Evolutionary conservation across 345 rosid species (phyloP).

Genomic region (Viola odorata): DNA sequence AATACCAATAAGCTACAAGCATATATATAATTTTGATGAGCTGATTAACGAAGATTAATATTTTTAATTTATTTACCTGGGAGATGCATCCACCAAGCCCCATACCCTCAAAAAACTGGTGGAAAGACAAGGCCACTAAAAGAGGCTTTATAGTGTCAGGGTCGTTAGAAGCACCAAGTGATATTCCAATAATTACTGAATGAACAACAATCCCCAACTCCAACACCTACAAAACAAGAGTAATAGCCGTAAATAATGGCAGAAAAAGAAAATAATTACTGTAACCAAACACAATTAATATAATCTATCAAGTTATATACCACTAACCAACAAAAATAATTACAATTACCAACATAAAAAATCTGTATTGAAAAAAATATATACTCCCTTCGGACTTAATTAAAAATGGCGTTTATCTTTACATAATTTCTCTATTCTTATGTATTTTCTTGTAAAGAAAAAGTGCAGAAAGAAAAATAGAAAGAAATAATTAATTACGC

Average conservation of each 20-base stretch:
- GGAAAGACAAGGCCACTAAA: slow-evolving; percentile 60
- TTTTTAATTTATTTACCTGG: too few species aligned
- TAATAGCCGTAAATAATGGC: not conserved
- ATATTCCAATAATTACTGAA: slow-evolving; percentile 61
- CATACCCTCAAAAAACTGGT: slow-evolving; percentile 77
- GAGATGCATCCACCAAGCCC: slow-evolving; percentile 81
- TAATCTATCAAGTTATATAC: not conserved
- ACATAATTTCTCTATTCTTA: too few species aligned
- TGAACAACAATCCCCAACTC: slow-evolving; percentile 73
- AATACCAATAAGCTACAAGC: not conserved
- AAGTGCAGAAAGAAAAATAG: too few species aligned
- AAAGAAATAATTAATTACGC: too few species aligned
- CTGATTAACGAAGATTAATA: too few species aligned
- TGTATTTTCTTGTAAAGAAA: too few species aligned
- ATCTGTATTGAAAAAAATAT: too few species aligned
- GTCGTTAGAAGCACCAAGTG: slow-evolving; percentile 56
- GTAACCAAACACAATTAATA: not conserved
- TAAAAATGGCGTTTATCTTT: too few species aligned
- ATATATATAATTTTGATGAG: not conserved
- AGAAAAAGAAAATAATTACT: not conserved
- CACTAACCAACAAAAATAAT: too few species aligned
- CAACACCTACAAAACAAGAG: slow-evolving; percentile 32
- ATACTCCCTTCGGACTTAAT: too few species aligned
- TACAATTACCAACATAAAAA: too few species aligned
- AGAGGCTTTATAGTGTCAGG: slow-evolving; percentile 54